Conservation (phyloP, 441 rosid genomes). For the Erodium chrysanthum region DNA sequence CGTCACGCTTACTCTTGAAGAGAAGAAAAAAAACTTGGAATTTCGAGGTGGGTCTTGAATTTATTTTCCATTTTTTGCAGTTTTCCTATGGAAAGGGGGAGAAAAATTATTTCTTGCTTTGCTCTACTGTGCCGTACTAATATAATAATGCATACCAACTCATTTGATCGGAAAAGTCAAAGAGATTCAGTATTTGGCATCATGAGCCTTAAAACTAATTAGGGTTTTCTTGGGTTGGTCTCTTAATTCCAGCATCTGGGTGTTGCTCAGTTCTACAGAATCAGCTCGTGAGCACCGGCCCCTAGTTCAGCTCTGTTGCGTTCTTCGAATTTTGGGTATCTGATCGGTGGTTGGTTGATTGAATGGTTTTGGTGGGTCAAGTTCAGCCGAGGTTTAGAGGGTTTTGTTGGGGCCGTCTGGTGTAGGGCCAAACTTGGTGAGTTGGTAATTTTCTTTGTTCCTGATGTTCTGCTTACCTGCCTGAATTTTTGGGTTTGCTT, state of each 20-base stretch:
- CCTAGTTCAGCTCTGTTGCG: background rate
- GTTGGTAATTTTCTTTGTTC: slow-evolving; percentile 8
- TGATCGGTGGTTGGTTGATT: background rate
- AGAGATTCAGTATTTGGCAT: slow-evolving; percentile 18
- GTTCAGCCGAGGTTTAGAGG: background rate
- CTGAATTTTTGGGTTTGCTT: background rate
- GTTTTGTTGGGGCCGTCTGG: background rate
- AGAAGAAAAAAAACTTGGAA: slow-evolving; percentile 11
- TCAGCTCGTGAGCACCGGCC: background rate
- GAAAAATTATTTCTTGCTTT: background rate
- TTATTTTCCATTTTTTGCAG: background rate
- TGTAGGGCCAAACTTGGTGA: background rate
- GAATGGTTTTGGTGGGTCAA: slow-evolving; percentile 10
- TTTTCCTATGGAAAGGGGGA: background rate
- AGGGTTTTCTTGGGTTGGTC: slow-evolving; percentile 24
- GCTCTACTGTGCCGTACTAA: background rate
- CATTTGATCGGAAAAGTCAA: slow-evolving; percentile 8
- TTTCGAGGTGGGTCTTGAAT: slow-evolving; percentile 20
- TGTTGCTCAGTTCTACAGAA: background rate
- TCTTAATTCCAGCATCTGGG: slow-evolving; percentile 17
- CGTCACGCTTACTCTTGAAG: slow-evolving; percentile 15
- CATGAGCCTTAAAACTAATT: slow-evolving; percentile 11
- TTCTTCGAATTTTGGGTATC: background rate
- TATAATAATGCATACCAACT: background rate
- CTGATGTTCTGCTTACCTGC: background rate